These are phyloP conservation scores for Grosmannia clavigera DNA, from an alignment of 2,329 filamentous ascomycete species.

Conservation along the genomic window DNA sequence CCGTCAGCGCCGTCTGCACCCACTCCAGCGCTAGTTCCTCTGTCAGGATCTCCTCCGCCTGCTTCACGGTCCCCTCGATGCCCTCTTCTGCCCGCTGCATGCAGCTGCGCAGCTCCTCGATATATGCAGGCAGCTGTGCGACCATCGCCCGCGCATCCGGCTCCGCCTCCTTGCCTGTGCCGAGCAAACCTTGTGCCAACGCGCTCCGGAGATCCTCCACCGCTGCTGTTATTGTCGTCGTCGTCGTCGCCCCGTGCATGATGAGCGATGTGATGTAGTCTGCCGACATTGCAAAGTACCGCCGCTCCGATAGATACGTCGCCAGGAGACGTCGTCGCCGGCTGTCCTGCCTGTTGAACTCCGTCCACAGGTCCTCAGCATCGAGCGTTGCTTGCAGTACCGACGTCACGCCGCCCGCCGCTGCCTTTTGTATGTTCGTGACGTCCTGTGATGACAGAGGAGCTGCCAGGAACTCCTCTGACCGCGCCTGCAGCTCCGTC, in stretches of 20 bases:
- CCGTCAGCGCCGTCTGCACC: slow-evolving; percentile 50
- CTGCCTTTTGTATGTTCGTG: slow-evolving; percentile 61
- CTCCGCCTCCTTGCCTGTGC: not conserved
- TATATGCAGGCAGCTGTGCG: slow-evolving; percentile 33
- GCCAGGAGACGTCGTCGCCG: slow-evolving; percentile 57
- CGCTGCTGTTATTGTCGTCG: not conserved
- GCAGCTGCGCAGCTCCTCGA: slow-evolving; percentile 32
- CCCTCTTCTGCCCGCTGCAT: slow-evolving; percentile 37
- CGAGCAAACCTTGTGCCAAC: slow-evolving; percentile 3
- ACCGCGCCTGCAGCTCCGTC: slow-evolving; percentile 71
- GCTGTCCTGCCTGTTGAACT: slow-evolving; percentile 50
- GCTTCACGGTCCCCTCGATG: slow-evolving; percentile 36
- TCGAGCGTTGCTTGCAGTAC: slow-evolving; percentile 30
- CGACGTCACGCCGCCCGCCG: slow-evolving; percentile 38
- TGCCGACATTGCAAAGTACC: slow-evolving; percentile 52
- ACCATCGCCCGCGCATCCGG: slow-evolving; percentile 24
- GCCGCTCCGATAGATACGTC: slow-evolving; percentile 60
- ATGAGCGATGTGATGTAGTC: slow-evolving; percentile 42
- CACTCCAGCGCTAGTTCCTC: slow-evolving; percentile 47
- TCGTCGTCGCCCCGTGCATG: slow-evolving; percentile 22
- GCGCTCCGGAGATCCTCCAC: slow-evolving; percentile 5
- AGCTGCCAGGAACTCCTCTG: slow-evolving; percentile 58
- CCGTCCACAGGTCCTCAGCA: slow-evolving; percentile 40
- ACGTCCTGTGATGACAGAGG: slow-evolving; percentile 68
- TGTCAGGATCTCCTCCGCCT: slow-evolving; percentile 29